Percentiles rank a stretch among this genome's conserved stretches.
Evolutionary conservation across 768 basidiomycete species (phyloP).

Genomic region (Mycena alexandri): DNA sequence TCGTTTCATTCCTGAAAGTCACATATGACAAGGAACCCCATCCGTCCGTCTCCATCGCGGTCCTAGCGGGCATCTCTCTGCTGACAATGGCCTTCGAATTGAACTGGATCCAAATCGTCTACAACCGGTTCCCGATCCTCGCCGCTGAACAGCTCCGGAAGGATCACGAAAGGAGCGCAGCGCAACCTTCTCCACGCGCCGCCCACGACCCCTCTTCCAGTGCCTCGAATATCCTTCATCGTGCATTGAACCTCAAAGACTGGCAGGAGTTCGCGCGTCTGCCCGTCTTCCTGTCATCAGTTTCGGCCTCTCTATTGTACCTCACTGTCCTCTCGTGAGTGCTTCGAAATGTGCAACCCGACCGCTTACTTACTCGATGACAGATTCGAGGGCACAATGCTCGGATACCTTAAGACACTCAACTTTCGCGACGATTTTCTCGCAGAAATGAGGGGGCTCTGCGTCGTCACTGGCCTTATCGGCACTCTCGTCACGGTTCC

Average conservation of each 20-base stretch:
- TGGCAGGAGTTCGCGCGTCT: constrained; percentile 55
- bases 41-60: constrained; percentile 49
- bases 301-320: constrained; percentile 59
- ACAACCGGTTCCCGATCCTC: constrained; percentile 51
- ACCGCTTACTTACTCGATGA: background rate
- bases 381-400: constrained; percentile 66
- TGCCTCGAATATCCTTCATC: background rate
- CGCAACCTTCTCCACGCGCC: background rate
- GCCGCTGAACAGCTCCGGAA: constrained; percentile 41
- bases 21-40: constrained; percentile 37
- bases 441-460: constrained; percentile 61
- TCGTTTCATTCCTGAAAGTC: constrained; percentile 61
- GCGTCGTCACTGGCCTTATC: constrained; percentile 59
- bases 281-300: constrained; percentile 56
- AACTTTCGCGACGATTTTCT: constrained; percentile 61
- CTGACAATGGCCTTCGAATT: constrained; percentile 57
- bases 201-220: background rate
- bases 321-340: constrained; percentile 55
- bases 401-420: constrained; percentile 62
- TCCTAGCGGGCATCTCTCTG: constrained; percentile 51
- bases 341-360: constrained; percentile 1
- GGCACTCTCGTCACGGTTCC: constrained; percentile 61
- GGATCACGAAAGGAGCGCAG: constrained; percentile 30
- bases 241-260: constrained; percentile 36
- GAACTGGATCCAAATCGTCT: constrained; percentile 57